Percentiles rank a stretch among this genome's conserved stretches.
Evolutionary conservation across 2,329 filamentous ascomycete species (phyloP).

Genomic region (Diaporthe citri): DNA sequence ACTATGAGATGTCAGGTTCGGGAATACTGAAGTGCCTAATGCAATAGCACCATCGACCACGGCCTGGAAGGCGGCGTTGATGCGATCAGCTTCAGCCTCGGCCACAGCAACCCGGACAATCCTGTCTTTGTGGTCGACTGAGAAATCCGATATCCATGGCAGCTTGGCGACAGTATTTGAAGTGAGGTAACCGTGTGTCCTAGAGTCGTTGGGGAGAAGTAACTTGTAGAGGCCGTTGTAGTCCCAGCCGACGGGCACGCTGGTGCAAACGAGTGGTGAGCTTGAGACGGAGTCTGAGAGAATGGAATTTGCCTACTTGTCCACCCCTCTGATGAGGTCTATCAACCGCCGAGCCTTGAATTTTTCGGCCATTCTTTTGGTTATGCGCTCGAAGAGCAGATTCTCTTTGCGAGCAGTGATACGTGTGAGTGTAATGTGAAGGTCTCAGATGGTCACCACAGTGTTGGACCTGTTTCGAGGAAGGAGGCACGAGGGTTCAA

Average conservation of each 20-base stretch:
- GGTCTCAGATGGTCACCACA: not conserved
- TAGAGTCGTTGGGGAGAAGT: conserved; percentile 44
- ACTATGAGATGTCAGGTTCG: conserved; percentile 57
- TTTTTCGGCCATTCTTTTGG: not conserved
- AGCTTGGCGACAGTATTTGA: conserved; percentile 41
- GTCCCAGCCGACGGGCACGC: conserved; percentile 47
- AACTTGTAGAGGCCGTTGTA: conserved; percentile 45
- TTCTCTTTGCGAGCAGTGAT: not conserved
- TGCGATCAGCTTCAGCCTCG: conserved; percentile 1
- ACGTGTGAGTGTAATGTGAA: not conserved
- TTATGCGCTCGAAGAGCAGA: too few species aligned
- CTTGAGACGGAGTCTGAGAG: not conserved
- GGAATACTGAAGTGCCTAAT: conserved; percentile 45
- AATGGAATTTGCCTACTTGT: conserved; percentile 22
- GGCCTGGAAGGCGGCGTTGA: conserved; percentile 55
- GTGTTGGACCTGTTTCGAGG: too few species aligned
- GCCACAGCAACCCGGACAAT: conserved; percentile 49
- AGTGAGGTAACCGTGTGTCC: conserved; percentile 48
- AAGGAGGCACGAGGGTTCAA: conserved; percentile 3
- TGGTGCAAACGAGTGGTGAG: conserved; percentile 31
- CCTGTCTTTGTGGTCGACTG: conserved; percentile 49
- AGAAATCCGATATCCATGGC: conserved; percentile 56
- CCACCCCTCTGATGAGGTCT: conserved; percentile 30
- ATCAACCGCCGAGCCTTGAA: not conserved
- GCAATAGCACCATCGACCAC: conserved; percentile 55